Evolutionary conservation across 176 grass and related monocot species (phyloP).

Genomic region (Bothriochloa decipiens): DNA sequence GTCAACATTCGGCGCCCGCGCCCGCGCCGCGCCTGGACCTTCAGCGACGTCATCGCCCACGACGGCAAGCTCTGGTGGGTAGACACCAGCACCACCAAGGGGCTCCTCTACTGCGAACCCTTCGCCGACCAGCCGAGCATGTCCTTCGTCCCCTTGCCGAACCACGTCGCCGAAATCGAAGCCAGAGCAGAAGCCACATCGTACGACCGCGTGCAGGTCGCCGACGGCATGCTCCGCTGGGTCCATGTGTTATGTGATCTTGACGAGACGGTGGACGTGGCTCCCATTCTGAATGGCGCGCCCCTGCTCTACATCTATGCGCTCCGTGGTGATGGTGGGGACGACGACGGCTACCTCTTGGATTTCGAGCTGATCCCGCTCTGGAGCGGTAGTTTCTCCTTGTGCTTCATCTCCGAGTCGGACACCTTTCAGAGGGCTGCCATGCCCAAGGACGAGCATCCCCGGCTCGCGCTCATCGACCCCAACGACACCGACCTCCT

Average conservation of each 20-base stretch:
- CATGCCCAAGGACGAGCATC: background rate
- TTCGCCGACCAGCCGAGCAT: background rate
- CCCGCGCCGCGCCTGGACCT: background rate
- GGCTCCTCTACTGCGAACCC: background rate
- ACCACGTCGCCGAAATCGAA: background rate
- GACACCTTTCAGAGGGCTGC: background rate
- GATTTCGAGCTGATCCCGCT: no score
- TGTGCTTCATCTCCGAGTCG: background rate
- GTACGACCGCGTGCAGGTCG: background rate
- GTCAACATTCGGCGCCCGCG: background rate
- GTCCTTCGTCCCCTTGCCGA: background rate
- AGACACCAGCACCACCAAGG: no score
- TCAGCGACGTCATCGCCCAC: background rate
- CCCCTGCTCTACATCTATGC: no score
- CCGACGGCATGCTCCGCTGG: background rate
- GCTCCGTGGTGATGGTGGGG: no score
- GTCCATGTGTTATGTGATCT: background rate
- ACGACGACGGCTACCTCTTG: no score
- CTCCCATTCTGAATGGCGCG: no score
- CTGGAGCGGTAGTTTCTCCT: no score
- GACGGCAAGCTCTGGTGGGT: background rate
- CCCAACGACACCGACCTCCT: background rate
- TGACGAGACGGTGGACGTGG: background rate
- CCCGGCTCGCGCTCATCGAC: background rate
- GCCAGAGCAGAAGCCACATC: background rate